phyloP scores from a whole-genome alignment of 139 green algal species.

The Coelastrella sp. region DNA sequence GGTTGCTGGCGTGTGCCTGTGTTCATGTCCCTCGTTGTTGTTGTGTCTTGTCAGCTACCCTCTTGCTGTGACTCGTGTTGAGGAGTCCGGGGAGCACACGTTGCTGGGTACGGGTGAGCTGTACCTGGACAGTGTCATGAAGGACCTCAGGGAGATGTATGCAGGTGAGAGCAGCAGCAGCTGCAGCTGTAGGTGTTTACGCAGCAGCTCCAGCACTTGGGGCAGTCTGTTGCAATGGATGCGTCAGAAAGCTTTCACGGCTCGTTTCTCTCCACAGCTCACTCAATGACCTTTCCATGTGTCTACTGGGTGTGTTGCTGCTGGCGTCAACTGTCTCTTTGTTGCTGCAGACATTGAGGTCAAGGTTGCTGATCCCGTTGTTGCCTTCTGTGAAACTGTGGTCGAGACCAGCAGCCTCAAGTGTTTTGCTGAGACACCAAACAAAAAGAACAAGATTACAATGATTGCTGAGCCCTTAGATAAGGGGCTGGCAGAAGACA shows the following conservation, averaged over 20 bases:
- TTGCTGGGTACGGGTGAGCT: conserved; percentile 97
- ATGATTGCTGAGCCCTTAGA: conserved; percentile 98
- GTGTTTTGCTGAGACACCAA: conserved; percentile 98
- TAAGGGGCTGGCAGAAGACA: conserved; percentile 91
- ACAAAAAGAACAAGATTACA: conserved; percentile 82
- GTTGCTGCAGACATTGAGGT: conserved; percentile 88
- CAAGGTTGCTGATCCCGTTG: conserved; percentile 94
- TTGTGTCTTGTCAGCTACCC: conserved; percentile 71
- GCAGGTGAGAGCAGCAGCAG: conserved; percentile 47
- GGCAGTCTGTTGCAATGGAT: not conserved
- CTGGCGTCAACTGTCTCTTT: not conserved
- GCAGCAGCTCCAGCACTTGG: not conserved
- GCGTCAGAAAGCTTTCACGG: too few species aligned
- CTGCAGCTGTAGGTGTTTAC: not conserved
- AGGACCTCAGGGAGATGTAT: conserved; percentile 93
- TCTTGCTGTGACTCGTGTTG: conserved; percentile 86
- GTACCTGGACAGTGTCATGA: conserved; percentile 97
- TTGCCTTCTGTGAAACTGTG: conserved; percentile 97
- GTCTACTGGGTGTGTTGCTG: not conserved
- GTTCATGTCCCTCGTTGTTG: not conserved
- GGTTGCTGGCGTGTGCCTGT: not conserved
- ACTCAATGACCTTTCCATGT: not conserved
- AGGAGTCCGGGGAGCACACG: conserved; percentile 98
- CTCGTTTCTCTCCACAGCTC: not conserved
- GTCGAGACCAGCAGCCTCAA: conserved; percentile 95